Evolutionary conservation across 768 basidiomycete genomes (phyloP), one percentile per base, ranked within the genome.

Genomic region (Mycena galopus): DNA sequence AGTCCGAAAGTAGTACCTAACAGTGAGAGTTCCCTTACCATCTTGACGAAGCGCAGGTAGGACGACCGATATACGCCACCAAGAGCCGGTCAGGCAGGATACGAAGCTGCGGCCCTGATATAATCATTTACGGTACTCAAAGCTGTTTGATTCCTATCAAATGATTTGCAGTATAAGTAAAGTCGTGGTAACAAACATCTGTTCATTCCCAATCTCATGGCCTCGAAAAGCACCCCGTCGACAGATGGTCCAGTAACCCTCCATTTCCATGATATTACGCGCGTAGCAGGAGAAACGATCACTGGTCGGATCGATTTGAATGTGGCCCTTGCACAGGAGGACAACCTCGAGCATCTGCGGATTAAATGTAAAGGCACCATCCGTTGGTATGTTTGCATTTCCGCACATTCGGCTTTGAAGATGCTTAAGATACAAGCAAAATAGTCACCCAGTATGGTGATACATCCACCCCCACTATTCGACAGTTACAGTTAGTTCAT

Each of bases 271-370:
- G 55, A 69, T 33, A 27, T 74, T 5, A 67, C 65, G 7, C 67
- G 73, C 25, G 65, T 74, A 19, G 68, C 73, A 6, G 73, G 68
- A 23, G 73, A 70, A 37, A 74, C 44, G 8, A 56, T 74, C 6
- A 37, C 47, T 0, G 73, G 73, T 1, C 29, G 23, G 14, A 65
- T 74, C n/a, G 65, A 63, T 27, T 42, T 74, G 42, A 70, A 74
- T 56, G 42, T 74, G n/a, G 51, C 58, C 17, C 30, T 50, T 10
- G 73, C 73, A 9, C 73, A 67, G 25, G 69, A 70, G 30, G 73
- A 69, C 53, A 50, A 63, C 9, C 56, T 74, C n/a, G 73, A 74
- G 21, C 68, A 67, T 14, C 16, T 74, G 10, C 56, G 65, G 5
- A 62, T 74, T 35, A 70, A 58, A 44, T 70, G 70, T 14, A 51